phyloP scores from a whole-genome alignment of 2,329 filamentous ascomycete species.

The Didymella sp. region DNA sequence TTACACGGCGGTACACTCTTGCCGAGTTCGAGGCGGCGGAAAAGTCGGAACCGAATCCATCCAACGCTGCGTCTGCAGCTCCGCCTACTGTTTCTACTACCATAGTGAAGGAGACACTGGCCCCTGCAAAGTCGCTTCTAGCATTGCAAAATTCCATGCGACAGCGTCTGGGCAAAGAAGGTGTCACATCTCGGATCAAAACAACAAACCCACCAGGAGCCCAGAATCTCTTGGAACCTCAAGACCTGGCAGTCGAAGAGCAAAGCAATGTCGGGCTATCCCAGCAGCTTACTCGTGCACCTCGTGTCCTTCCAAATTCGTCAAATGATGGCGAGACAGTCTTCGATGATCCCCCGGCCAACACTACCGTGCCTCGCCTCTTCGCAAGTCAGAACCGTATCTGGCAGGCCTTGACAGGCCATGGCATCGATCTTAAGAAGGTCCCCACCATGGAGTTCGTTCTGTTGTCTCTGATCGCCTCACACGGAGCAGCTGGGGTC shows the following conservation, averaged over 20 bases:
- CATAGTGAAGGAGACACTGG: background rate
- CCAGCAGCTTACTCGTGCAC: slow-evolving; percentile 5
- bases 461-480: slow-evolving; percentile 65
- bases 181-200: background rate
- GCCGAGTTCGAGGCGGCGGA: slow-evolving; percentile 45
- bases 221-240: background rate
- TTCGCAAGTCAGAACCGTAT: slow-evolving; percentile 62
- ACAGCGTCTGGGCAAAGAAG: slow-evolving; percentile 26
- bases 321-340: slow-evolving; percentile 20
- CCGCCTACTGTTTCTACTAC: background rate
- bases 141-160: slow-evolving; percentile 29
- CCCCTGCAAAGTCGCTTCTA: slow-evolving; percentile 25
- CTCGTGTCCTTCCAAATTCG: slow-evolving; percentile 23
- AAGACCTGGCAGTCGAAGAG: background rate
- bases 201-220: background rate
- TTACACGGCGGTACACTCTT: slow-evolving; percentile 40
- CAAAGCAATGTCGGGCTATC: background rate
- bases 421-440: slow-evolving; percentile 62
- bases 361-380: slow-evolving; percentile 36
- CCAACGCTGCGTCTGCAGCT: background rate
- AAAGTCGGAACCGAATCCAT: slow-evolving; percentile 18
- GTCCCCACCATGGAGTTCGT: slow-evolving; percentile 63
- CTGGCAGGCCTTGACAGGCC: slow-evolving; percentile 67
- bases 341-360: slow-evolving; percentile 37
- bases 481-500: slow-evolving; percentile 61